Conservation (phyloP, 257 asterid genomes). For the Mitragyna speciosa region DNA sequence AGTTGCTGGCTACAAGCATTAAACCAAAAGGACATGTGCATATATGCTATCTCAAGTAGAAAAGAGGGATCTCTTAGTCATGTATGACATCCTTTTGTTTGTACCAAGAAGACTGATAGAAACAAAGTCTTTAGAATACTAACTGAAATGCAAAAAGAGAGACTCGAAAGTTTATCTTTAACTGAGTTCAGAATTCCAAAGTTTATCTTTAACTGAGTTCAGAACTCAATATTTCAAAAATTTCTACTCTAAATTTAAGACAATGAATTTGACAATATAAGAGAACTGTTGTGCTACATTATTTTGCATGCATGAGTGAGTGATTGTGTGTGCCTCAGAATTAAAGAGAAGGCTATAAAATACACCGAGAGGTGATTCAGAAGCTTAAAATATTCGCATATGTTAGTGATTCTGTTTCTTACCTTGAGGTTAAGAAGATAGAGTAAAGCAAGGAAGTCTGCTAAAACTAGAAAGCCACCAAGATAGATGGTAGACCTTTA, state of each 20-base stretch:
- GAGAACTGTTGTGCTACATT: background rate
- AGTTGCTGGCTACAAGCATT: background rate
- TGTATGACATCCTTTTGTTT: too few species aligned
- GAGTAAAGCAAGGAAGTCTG: background rate
- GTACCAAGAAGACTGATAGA: too few species aligned
- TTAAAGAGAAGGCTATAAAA: background rate
- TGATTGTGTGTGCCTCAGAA: background rate
- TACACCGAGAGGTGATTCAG: background rate
- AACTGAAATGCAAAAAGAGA: background rate
- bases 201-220: too few species aligned
- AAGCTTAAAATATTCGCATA: background rate
- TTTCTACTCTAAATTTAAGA: background rate
- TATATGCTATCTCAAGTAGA: background rate
- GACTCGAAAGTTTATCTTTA: background rate
- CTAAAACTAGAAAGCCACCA: slow-evolving; percentile 3
- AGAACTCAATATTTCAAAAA: background rate
- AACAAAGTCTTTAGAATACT: background rate
- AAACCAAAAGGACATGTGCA: too few species aligned
- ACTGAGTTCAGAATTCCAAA: too few species aligned
- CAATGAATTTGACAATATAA: background rate
- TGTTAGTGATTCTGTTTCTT: background rate
- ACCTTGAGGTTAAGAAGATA: background rate
- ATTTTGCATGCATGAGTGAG: background rate
- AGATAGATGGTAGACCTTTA: background rate
- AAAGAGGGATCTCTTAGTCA: background rate